Conservation (phyloP, 1,139 yeast genomes). For the Saccharomyces pastorianus region DNA sequence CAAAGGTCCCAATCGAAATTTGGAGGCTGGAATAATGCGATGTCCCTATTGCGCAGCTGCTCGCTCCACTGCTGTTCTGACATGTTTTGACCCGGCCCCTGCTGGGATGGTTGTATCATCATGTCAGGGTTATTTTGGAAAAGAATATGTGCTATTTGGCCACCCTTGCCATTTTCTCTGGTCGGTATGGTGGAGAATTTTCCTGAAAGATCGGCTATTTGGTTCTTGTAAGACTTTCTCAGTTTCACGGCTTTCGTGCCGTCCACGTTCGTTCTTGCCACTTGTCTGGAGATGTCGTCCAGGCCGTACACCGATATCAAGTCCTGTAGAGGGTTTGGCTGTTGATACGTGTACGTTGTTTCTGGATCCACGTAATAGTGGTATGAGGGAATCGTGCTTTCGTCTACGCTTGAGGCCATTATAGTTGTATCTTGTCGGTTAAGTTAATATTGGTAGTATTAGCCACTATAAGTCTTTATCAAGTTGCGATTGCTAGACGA, state of each 20-base stretch:
- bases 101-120: slow-evolving; percentile 13
- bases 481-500: not conserved
- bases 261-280: slow-evolving; percentile 81
- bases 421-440: not conserved
- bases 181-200: slow-evolving; percentile 55
- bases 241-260: slow-evolving; percentile 75
- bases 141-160: slow-evolving; percentile 29
- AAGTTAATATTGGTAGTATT: not conserved
- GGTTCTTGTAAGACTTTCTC: slow-evolving; percentile 89
- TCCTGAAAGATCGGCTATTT: slow-evolving; percentile 79
- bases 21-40: slow-evolving; percentile 21
- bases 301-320: slow-evolving; percentile 62
- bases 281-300: slow-evolving; percentile 59
- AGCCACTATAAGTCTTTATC: not conserved
- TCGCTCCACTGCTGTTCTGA: slow-evolving; percentile 14
- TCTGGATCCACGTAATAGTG: slow-evolving; percentile 40
- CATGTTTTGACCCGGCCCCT: not conserved
- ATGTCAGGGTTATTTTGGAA: slow-evolving; percentile 31
- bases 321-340: slow-evolving; percentile 69
- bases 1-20: slow-evolving; percentile 30
- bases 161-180: slow-evolving; percentile 32
- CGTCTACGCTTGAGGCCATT: slow-evolving; percentile 5
- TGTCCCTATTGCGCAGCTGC: slow-evolving; percentile 24
- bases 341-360: slow-evolving; percentile 19
- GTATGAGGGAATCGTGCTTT: slow-evolving; percentile 25